These are phyloP conservation scores for Geotrichum phurueaensis DNA, from an alignment of 1,139 yeast genomes.

Conservation along the genomic window DNA sequence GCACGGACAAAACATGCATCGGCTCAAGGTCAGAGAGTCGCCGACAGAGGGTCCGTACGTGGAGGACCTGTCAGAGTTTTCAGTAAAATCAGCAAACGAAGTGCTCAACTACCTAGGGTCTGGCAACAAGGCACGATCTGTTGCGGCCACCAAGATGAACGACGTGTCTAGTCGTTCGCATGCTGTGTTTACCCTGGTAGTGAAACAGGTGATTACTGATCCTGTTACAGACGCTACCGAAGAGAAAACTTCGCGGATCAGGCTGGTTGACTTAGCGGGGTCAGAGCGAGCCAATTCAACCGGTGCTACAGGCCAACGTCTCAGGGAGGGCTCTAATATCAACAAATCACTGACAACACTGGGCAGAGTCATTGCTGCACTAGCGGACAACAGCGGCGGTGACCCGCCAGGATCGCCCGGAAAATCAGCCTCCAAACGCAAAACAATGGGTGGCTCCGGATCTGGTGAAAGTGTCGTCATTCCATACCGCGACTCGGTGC, in stretches of 20 bases:
- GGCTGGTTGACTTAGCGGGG: conserved; percentile 77
- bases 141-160: conserved; percentile 67
- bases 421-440: conserved; percentile 12
- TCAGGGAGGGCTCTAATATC: conserved; percentile 69
- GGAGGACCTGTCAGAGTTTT: conserved; percentile 51
- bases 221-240: conserved; percentile 45
- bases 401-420: conserved; percentile 16
- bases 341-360: conserved; percentile 70
- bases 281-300: conserved; percentile 64
- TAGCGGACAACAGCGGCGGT: conserved; percentile 39
- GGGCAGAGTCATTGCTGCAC: conserved; percentile 64
- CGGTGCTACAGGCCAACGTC: conserved; percentile 58
- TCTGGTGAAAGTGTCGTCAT: conserved; percentile 37
- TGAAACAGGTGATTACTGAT: conserved; percentile 51
- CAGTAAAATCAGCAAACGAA: conserved; percentile 42
- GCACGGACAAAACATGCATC: conserved; percentile 21
- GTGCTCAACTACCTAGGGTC: conserved; percentile 40
- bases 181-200: conserved; percentile 60
- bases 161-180: conserved; percentile 70
- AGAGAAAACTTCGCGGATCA: conserved; percentile 55
- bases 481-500: conserved; percentile 67
- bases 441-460: conserved; percentile 5
- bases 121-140: conserved; percentile 52
- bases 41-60: conserved; percentile 63
- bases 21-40: conserved; percentile 53